phyloP scores from a whole-genome alignment of 192 early-diverging fungal genomes.

The Pilaira anomala region DNA sequence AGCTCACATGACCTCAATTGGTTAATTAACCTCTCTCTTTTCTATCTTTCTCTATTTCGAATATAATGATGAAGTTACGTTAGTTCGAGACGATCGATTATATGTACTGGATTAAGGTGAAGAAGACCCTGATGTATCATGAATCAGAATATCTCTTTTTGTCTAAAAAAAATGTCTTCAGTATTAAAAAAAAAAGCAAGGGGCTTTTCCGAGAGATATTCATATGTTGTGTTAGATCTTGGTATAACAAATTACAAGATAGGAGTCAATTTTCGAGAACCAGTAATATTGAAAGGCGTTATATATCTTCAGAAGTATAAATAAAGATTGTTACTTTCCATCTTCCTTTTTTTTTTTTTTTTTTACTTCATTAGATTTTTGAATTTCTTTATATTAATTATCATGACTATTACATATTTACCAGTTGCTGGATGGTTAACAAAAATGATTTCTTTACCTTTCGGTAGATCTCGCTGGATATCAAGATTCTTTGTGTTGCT shows the following conservation, averaged over 20 bases:
- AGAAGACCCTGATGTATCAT: no score
- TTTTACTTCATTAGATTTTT: background rate
- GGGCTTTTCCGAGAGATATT: no score
- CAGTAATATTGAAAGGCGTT: background rate
- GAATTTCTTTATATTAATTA: background rate
- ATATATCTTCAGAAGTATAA: background rate
- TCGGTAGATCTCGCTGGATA: slow-evolving; percentile 25
- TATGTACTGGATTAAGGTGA: no score
- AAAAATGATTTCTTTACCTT: slow-evolving; percentile 13
- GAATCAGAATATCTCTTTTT: no score
- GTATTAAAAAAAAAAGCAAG: no score
- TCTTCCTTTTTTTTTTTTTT: background rate
- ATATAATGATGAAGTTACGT: background rate
- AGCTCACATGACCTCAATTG: background rate
- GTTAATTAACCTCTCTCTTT: background rate
- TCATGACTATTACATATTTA: background rate
- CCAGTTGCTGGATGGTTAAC: slow-evolving; percentile 10
- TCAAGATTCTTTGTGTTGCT: slow-evolving; percentile 28
- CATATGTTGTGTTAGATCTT: background rate
- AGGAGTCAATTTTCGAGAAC: background rate
- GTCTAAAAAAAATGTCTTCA: no score
- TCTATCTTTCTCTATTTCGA: background rate
- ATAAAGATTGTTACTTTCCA: background rate
- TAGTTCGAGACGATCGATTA: no score
- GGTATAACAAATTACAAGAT: slow-evolving; percentile 3